phyloP scores from a whole-genome alignment of 192 early-diverging fungal genomes.

The Coemansia furcata region DNA sequence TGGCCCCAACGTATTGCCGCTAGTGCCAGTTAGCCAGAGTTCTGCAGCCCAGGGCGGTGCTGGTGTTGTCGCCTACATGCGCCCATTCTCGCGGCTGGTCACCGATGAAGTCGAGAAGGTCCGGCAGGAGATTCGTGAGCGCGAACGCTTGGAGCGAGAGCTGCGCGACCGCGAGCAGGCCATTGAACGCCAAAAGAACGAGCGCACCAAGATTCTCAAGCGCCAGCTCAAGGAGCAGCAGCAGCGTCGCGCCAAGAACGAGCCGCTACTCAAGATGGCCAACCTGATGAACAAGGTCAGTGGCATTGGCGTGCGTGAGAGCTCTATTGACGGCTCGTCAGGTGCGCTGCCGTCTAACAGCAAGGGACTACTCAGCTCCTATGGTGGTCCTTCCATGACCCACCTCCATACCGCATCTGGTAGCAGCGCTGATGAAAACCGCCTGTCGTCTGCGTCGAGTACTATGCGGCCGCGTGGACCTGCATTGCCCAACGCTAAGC shows the following conservation, averaged over 20 bases:
- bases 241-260: conserved; percentile 56
- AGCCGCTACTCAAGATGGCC: conserved; percentile 56
- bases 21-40: neutral
- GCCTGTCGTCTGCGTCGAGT: conserved; percentile 26
- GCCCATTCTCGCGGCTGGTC: conserved; percentile 54
- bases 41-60: neutral
- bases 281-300: conserved; percentile 52
- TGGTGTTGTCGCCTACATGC: conserved; percentile 10
- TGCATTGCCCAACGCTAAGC: conserved; percentile 54
- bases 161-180: conserved; percentile 56
- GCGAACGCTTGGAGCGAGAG: conserved; percentile 62
- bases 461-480: conserved; percentile 44
- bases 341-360: neutral
- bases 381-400: neutral
- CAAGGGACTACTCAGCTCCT: neutral
- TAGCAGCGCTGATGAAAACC: conserved; percentile 11
- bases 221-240: conserved; percentile 56
- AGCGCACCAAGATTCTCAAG: conserved; percentile 55
- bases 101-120: conserved; percentile 62
- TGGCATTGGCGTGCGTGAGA: conserved; percentile 29
- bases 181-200: conserved; percentile 49
- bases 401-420: neutral
- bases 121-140: conserved; percentile 66
- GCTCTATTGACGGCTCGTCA: conserved; percentile 26
- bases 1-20: conserved; percentile 9